phyloP scores from a whole-genome alignment of 805 yeast species.

The Teunomyces barrocoloradensis region DNA sequence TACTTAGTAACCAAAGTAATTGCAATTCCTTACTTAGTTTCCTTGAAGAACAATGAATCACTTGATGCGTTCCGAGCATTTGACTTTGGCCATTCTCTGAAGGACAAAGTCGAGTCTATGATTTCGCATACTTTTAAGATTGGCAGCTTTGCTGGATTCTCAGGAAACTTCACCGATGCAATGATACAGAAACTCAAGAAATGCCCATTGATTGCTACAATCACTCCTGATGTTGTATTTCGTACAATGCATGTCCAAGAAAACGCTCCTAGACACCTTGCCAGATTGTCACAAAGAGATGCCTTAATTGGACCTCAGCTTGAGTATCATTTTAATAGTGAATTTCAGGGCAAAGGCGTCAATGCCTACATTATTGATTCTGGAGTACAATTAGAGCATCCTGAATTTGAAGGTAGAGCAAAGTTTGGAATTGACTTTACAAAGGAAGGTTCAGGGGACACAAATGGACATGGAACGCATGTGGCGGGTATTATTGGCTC shows the following conservation, averaged over 20 bases:
- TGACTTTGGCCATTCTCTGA: constrained; percentile 35
- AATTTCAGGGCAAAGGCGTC: constrained; percentile 54
- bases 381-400: constrained; percentile 63
- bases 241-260: constrained; percentile 52
- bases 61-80: constrained; percentile 47
- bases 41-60: constrained; percentile 49
- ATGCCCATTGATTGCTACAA: constrained; percentile 64
- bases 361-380: constrained; percentile 81
- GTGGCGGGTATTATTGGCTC: constrained; percentile 90
- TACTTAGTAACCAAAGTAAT: neutral
- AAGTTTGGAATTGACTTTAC: constrained; percentile 60
- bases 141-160: constrained; percentile 70
- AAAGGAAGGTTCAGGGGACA: constrained; percentile 61
- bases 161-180: constrained; percentile 56
- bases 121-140: constrained; percentile 57
- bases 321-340: constrained; percentile 48
- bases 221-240: constrained; percentile 65
- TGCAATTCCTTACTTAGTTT: constrained; percentile 41
- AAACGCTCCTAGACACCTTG: constrained; percentile 64
- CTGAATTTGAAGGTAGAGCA: constrained; percentile 66
- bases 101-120: constrained; percentile 43
- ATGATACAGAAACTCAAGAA: constrained; percentile 45
- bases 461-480: constrained; percentile 89
- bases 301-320: constrained; percentile 17
- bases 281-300: constrained; percentile 55